Percentiles rank a stretch among this genome's conserved stretches.
These are phyloP conservation scores for Picea engelmannii DNA, from an alignment of 83 land plant genomes.

Conservation along the genomic window DNA sequence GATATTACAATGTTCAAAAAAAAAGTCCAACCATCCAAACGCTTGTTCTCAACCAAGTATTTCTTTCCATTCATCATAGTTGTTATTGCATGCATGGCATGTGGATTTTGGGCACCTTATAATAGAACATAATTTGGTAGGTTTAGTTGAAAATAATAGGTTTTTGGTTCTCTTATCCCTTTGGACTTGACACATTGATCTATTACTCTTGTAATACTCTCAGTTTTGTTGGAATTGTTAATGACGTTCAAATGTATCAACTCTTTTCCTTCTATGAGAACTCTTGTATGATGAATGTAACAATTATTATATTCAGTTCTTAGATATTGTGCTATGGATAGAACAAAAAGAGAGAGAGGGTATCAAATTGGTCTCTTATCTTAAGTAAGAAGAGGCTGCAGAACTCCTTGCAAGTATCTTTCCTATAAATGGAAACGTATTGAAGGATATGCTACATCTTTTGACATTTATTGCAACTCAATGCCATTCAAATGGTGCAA, in stretches of 20 bases:
- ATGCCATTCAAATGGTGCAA: no score
- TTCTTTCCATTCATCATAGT: no score
- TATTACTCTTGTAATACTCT: no score
- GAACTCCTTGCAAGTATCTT: slow-evolving; percentile 70
- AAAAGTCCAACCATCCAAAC: no score
- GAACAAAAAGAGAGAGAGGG: slow-evolving; percentile 76
- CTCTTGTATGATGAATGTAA: slow-evolving; percentile 83
- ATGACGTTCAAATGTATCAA: slow-evolving; percentile 43
- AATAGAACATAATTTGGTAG: no score
- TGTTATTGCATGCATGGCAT: no score
- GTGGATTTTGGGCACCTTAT: no score
- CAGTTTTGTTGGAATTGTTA: slow-evolving; percentile 37
- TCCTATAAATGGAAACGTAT: slow-evolving; percentile 34
- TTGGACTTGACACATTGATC: no score
- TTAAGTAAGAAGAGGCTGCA: slow-evolving; percentile 62
- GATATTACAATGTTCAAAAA: no score
- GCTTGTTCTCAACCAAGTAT: no score
- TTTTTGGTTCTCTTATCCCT: no score
- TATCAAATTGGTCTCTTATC: slow-evolving; percentile 45
- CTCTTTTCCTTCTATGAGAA: slow-evolving; percentile 67
- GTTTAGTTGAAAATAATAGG: no score
- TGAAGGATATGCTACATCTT: slow-evolving; percentile 78
- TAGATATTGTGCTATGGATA: slow-evolving; percentile 94
- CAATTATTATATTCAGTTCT: slow-evolving; percentile 59
- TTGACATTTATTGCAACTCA: slow-evolving; percentile 57